Evolutionary conservation across 176 grass and related monocot genomes (phyloP).

Genomic region (Tillandsia fasciculata): DNA sequence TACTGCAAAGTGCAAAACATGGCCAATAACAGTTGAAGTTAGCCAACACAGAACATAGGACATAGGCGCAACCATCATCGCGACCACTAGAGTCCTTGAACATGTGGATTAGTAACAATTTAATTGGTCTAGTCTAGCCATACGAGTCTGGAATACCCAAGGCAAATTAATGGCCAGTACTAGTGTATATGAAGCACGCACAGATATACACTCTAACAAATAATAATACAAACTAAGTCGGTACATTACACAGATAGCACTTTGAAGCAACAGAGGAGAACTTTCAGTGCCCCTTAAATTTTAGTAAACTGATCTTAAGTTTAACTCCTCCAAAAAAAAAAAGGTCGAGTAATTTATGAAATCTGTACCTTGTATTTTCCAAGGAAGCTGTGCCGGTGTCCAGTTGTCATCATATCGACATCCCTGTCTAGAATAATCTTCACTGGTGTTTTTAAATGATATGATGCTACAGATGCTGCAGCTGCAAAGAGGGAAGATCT

Average conservation of each 20-base stretch:
- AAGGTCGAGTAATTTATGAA: neutral
- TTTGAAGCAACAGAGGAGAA: no score
- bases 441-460: slow-evolving; percentile 58
- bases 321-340: neutral
- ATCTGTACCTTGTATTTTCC: slow-evolving; percentile 80
- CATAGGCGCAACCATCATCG: no score
- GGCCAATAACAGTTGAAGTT: no score
- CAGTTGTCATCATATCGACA: slow-evolving; percentile 78
- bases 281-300: no score
- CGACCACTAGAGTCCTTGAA: no score
- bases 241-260: no score
- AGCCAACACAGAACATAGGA: no score
- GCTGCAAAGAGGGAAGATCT: slow-evolving; percentile 73
- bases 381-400: slow-evolving; percentile 89
- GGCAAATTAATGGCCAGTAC: neutral
- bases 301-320: neutral
- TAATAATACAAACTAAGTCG: no score
- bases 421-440: slow-evolving; percentile 91
- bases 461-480: slow-evolving; percentile 59
- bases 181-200: neutral
- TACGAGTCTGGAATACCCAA: neutral
- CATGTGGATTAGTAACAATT: no score
- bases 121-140: no score
- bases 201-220: no score
- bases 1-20: no score